Conservation (phyloP, 441 rosid species). For the California macrophylla region DNA sequence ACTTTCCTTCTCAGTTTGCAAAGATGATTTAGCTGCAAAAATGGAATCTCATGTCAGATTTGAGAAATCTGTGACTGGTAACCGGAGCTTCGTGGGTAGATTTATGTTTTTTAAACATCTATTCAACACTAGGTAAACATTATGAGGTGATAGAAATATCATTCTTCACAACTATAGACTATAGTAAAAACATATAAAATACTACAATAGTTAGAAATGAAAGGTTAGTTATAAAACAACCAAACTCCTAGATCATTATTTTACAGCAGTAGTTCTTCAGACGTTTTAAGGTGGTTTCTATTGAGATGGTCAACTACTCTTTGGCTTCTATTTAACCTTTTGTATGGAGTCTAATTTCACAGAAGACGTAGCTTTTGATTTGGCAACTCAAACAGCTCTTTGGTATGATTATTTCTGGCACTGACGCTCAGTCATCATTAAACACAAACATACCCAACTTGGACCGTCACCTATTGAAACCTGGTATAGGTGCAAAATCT, state of each 20-base stretch:
- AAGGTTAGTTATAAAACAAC: no score
- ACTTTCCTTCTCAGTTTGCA: background rate
- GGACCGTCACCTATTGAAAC: background rate
- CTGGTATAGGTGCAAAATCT: background rate
- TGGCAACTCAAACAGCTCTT: no score
- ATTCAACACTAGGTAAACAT: background rate
- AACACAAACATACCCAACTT: background rate
- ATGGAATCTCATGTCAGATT: background rate
- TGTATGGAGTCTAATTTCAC: background rate
- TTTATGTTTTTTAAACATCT: background rate
- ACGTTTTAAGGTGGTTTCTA: background rate
- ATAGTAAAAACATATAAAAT: no score
- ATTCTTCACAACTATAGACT: background rate
- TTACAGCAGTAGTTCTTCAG: background rate
- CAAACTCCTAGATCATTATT: background rate
- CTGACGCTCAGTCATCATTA: background rate
- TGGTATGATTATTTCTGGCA: background rate
- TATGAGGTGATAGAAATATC: no score
- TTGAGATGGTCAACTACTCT: background rate
- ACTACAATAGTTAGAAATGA: no score
- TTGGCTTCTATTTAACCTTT: background rate
- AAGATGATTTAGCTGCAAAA: background rate
- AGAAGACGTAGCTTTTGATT: no score
- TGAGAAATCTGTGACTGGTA: background rate
- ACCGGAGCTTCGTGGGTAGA: background rate